Evolutionary conservation across 2,329 filamentous ascomycete species (phyloP).

Genomic region (Bipolaris cookei): DNA sequence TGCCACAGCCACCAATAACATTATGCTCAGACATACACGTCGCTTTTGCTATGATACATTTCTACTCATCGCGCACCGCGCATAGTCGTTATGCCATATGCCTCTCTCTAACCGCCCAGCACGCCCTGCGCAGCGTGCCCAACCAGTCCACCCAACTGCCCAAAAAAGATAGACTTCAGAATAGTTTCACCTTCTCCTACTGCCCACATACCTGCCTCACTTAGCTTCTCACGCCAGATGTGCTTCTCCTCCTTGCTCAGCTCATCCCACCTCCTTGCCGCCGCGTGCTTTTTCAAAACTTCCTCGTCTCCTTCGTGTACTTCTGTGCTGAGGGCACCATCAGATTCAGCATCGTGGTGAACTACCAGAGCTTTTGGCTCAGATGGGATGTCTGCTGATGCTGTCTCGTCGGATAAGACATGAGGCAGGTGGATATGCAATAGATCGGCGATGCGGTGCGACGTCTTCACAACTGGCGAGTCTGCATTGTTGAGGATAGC

Average conservation of each 20-base stretch:
- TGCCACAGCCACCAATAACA: slow-evolving; percentile 7
- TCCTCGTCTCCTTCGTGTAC: slow-evolving; percentile 45
- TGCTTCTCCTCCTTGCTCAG: slow-evolving; percentile 67
- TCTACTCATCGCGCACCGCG: slow-evolving; percentile 18
- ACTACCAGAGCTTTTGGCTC: slow-evolving; percentile 52
- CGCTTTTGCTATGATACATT: slow-evolving; percentile 10
- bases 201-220: slow-evolving; percentile 77
- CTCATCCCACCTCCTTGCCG: slow-evolving; percentile 73
- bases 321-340: slow-evolving; percentile 51
- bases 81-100: neutral
- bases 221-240: slow-evolving; percentile 72
- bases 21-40: slow-evolving; percentile 5
- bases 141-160: slow-evolving; percentile 69
- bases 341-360: slow-evolving; percentile 46
- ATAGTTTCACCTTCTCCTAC: slow-evolving; percentile 77
- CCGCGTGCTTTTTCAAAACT: slow-evolving; percentile 47
- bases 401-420: slow-evolving; percentile 12
- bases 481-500: slow-evolving; percentile 35
- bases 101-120: slow-evolving; percentile 20
- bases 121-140: slow-evolving; percentile 47
- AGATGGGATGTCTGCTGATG: neutral
- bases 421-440: slow-evolving; percentile 36
- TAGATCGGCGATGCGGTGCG: slow-evolving; percentile 44
- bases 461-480: slow-evolving; percentile 33
- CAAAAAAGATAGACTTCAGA: slow-evolving; percentile 78